These are phyloP conservation scores for Clavispora santaluciae DNA, from an alignment of 805 yeast genomes.

Conservation along the genomic window DNA sequence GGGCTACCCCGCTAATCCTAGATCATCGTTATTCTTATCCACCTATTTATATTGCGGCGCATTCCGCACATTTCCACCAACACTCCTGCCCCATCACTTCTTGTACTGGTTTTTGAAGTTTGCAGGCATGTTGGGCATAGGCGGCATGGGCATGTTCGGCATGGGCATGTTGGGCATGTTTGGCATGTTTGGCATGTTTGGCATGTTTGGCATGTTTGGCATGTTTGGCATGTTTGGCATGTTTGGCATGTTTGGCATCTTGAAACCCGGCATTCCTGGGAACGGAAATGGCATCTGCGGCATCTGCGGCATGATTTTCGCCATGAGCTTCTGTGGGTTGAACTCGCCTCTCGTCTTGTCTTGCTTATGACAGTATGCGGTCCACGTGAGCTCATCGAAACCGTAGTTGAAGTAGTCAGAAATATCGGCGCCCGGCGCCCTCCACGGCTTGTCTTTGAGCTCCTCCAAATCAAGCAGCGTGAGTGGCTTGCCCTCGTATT, in stretches of 20 bases:
- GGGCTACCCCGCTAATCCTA: no score
- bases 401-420: conserved; percentile 96
- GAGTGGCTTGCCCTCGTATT: conserved; percentile 73
- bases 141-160: conserved; percentile 9
- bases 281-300: conserved; percentile 17
- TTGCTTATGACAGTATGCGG: conserved; percentile 83
- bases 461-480: conserved; percentile 76
- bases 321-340: conserved; percentile 76
- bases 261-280: conserved; percentile 23
- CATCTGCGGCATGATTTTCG: conserved; percentile 42
- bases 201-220: conserved; percentile 21
- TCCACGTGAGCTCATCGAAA: conserved; percentile 95
- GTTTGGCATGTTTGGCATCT: conserved; percentile 22
- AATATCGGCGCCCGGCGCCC: conserved; percentile 93
- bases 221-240: conserved; percentile 19
- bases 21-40: no score
- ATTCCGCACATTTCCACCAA: no score
- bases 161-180: conserved; percentile 9
- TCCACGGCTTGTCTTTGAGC: conserved; percentile 94
- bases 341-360: conserved; percentile 75
- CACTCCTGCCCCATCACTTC: conserved; percentile 1
- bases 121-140: conserved; percentile 3
- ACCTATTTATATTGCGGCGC: no score
- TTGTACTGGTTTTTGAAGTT: conserved; percentile 1
- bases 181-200: conserved; percentile 22